These are phyloP conservation scores for Amphicarpaea edgeworthii DNA, from an alignment of 306 rosid species.

Conservation along the genomic window DNA sequence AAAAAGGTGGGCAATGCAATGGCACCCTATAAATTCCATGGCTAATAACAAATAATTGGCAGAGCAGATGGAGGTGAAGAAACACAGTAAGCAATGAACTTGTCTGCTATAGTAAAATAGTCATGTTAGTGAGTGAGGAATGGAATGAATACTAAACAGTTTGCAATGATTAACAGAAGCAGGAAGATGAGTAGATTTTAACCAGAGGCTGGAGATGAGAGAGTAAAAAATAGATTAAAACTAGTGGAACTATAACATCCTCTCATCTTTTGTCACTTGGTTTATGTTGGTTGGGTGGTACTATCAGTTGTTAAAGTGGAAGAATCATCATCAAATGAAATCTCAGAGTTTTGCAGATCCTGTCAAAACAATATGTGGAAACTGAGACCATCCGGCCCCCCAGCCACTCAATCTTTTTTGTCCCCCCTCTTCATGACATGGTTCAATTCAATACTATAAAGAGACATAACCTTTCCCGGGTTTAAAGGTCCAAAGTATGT, in stretches of 20 bases:
- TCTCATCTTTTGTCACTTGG: slow-evolving; percentile 1
- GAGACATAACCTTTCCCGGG: slow-evolving; percentile 49
- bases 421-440: slow-evolving; percentile 26
- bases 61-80: background rate
- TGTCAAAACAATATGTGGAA: slow-evolving; percentile 29
- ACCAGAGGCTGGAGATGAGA: slow-evolving; percentile 1
- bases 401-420: background rate
- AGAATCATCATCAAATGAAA: slow-evolving; percentile 37
- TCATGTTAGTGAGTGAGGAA: slow-evolving; percentile 27
- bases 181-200: background rate
- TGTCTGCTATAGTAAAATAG: background rate
- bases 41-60: slow-evolving; percentile 11
- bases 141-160: background rate
- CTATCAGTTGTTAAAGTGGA: slow-evolving; percentile 38
- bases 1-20: too few species aligned
- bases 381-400: slow-evolving; percentile 34
- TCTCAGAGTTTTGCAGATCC: slow-evolving; percentile 4
- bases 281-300: slow-evolving; percentile 38
- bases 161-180: slow-evolving; percentile 24
- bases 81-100: background rate
- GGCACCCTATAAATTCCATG: slow-evolving; percentile 15
- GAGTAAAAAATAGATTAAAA: background rate
- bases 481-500: slow-evolving; percentile 36
- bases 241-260: slow-evolving; percentile 16
- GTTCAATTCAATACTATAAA: slow-evolving; percentile 37